Evolutionary conservation across 2,329 filamentous ascomycete species (phyloP).

Genomic region (Calonectria ilicicola): DNA sequence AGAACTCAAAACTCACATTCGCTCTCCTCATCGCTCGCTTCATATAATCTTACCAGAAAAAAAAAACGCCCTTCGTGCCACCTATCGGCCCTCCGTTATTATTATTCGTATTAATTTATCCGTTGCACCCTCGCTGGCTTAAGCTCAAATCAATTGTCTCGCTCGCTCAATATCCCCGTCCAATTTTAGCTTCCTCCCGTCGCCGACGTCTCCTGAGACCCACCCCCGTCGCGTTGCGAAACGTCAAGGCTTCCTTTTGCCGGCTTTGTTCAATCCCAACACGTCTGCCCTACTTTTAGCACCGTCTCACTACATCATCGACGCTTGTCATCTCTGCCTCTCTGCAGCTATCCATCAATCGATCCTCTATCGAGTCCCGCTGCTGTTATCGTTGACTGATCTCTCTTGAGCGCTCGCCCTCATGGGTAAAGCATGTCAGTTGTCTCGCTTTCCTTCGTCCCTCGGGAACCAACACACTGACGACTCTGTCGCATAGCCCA

Average conservation of each 20-base stretch:
- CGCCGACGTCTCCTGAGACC: slow-evolving; percentile 25
- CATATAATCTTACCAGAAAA: slow-evolving; percentile 1
- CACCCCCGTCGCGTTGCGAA: slow-evolving; percentile 29
- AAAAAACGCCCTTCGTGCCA: slow-evolving; percentile 1
- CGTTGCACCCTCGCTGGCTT: not conserved
- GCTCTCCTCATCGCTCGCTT: slow-evolving; percentile 13
- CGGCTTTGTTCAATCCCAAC: slow-evolving; percentile 1
- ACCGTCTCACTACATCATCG: not conserved
- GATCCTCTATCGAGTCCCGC: not conserved
- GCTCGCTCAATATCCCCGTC: slow-evolving; percentile 19
- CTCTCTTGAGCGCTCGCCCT: slow-evolving; percentile 24
- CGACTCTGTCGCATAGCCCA: slow-evolving; percentile 57
- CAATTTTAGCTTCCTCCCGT: slow-evolving; percentile 17
- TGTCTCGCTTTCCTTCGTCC: not conserved
- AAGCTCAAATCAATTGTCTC: slow-evolving; percentile 16
- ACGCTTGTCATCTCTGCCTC: not conserved
- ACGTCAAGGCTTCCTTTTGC: slow-evolving; percentile 21
- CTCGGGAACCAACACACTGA: slow-evolving; percentile 26
- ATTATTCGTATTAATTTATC: slow-evolving; percentile 4
- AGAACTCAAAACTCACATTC: slow-evolving; percentile 21
- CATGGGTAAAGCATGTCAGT: slow-evolving; percentile 54
- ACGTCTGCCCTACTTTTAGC: not conserved
- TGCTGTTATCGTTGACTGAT: not conserved
- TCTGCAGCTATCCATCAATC: slow-evolving; percentile 6
- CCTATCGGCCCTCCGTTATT: not conserved